Percentiles rank a stretch among this genome's conserved stretches.
These are phyloP conservation scores for Dactylorhiza incarnata DNA, from an alignment of 106 monocot species.

Conservation along the genomic window DNA sequence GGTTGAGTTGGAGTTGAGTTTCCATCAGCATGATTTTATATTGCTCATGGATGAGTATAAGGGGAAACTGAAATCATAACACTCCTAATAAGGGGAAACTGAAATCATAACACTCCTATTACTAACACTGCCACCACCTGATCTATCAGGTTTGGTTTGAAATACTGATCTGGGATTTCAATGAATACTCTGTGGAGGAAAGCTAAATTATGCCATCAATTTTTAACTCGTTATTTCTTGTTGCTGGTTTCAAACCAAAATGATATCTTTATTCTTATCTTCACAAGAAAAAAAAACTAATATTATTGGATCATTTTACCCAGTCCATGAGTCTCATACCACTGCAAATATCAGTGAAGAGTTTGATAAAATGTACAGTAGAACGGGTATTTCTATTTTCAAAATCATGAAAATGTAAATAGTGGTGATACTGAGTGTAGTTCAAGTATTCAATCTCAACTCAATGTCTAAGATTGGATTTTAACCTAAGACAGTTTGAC, in stretches of 20 bases:
- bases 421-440: too few relatives aligned
- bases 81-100: neutral
- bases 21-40: too few relatives aligned
- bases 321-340: neutral
- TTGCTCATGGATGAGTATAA: too few relatives aligned
- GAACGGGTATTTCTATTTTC: neutral
- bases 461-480: too few relatives aligned
- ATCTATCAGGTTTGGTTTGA: neutral
- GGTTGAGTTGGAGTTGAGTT: too few relatives aligned
- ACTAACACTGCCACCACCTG: neutral
- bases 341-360: neutral
- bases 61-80: too few relatives aligned
- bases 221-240: too few relatives aligned
- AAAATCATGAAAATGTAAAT: neutral
- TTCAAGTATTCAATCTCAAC: neutral
- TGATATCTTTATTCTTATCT: neutral
- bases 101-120: neutral
- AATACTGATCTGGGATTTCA: neutral
- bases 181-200: neutral
- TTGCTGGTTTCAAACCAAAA: too few relatives aligned
- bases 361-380: neutral
- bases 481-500: too few relatives aligned
- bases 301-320: neutral
- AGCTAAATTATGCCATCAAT: neutral
- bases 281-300: neutral